Evolutionary conservation across 177 flowering plant genomes (phyloP).

Genomic region (Telopea speciosissima): DNA sequence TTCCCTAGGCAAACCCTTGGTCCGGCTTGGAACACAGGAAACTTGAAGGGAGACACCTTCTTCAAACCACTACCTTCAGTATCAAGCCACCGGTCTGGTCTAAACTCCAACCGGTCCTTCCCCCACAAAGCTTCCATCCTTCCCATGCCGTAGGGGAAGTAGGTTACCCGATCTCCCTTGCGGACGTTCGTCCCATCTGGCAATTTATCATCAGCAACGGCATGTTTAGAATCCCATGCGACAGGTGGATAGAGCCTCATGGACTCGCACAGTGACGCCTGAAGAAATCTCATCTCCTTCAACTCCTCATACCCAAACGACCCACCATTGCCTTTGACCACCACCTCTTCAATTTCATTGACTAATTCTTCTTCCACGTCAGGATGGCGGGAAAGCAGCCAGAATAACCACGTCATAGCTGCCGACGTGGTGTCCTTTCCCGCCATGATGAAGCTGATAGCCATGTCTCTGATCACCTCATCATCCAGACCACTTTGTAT

Average conservation of each 20-base stretch:
- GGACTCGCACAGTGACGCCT: constrained; percentile 69
- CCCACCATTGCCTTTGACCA: background rate
- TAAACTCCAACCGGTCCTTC: constrained; percentile 53
- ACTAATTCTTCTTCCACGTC: constrained; percentile 19
- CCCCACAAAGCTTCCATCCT: constrained; percentile 89
- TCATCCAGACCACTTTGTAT: constrained; percentile 41
- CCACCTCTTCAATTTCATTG: constrained; percentile 16
- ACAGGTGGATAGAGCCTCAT: constrained; percentile 94
- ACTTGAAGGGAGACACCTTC: constrained; percentile 46
- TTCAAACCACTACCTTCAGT: constrained; percentile 26
- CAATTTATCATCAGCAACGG: constrained; percentile 39
- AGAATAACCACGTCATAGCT: constrained; percentile 84
- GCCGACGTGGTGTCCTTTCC: constrained; percentile 82
- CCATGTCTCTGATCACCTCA: constrained; percentile 52
- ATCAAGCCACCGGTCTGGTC: constrained; percentile 77
- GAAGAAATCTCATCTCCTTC: constrained; percentile 45
- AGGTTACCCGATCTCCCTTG: constrained; percentile 64
- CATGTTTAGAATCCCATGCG: constrained; percentile 94
- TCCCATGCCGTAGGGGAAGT: constrained; percentile 90
- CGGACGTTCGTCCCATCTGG: constrained; percentile 71
- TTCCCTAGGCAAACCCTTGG: constrained; percentile 81
- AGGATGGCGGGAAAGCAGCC: constrained; percentile 39
- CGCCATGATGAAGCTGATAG: constrained; percentile 70
- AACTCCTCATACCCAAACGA: constrained; percentile 28
- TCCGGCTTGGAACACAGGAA: constrained; percentile 84